Evolutionary conservation across 2,329 filamentous ascomycete species (phyloP), one percentile per base, ranked within the genome.

Genomic region (Diaporthe sp.): DNA sequence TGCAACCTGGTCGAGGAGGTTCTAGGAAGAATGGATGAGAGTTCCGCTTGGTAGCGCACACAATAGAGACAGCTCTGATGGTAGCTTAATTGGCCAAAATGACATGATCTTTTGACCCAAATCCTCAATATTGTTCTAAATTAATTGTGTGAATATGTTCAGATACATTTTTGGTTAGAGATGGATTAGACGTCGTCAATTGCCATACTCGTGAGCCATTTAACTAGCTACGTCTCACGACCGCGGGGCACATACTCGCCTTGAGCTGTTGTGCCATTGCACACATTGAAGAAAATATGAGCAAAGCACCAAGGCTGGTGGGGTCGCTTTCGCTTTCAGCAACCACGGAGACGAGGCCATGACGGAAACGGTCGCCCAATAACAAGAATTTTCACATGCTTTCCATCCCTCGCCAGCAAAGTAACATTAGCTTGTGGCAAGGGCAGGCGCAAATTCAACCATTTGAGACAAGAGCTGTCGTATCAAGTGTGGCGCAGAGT

Each of bases 401-500:
- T 55, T 5, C 34, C 37, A 58, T 37, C n/a, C 44, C 37, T 49
- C n/a, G 25, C 25, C 28, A 22, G 25, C 42, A 42, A n/a, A 47
- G 63, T 28, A 31, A 13, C 34, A 20, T 20, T 51, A 53, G 65
- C 31, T 28, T 39, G 65, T 70, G 65, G 65, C 65, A 42, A 70
- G 65, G 63, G 65, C 31, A 53, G 17, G 22, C n/a, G 34, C 49
- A 70, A 49, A 55, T 70, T 55, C 65, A 55, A 53, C 65, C 22
- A n/a, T 55, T 70, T 70, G 65, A 70, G 65, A 55, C 34, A 55
- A 31, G 47, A 55, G 49, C 47, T 55, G 65, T 70, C 65, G 49
- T 70, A 70, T 70, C 49, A 70, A 51, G 15, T 70, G 65, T 70
- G 65, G 65, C 65, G 65, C 65, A 70, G 65, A 42, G 20, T 20